Conservation (phyloP, 73 alveolate species). For the Stentor roeselii region DNA sequence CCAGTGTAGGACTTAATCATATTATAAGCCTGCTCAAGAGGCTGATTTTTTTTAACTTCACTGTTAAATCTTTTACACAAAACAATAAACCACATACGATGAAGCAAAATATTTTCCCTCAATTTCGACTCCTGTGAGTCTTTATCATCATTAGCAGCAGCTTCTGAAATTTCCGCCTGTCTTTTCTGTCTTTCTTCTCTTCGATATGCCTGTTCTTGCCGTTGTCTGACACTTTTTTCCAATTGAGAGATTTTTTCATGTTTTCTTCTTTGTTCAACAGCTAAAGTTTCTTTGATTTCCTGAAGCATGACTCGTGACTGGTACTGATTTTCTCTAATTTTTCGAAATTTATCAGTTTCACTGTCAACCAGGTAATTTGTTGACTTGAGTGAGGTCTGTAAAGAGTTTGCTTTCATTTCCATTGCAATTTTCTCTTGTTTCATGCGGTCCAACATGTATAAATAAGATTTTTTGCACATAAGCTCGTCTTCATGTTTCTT, state of each 20-base stretch:
- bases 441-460: conserved; percentile 52
- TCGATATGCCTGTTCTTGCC: conserved; percentile 58
- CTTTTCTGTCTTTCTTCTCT: conserved; percentile 58
- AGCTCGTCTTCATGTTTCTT: conserved; percentile 46
- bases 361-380: conserved; percentile 34
- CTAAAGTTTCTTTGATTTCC: conserved; percentile 41
- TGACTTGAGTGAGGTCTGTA: conserved; percentile 30
- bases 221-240: conserved; percentile 45
- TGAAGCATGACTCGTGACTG: conserved; percentile 52
- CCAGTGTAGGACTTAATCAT: conserved; percentile 65
- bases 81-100: conserved; percentile 52
- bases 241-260: conserved; percentile 57
- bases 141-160: conserved; percentile 72
- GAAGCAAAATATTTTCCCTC: conserved; percentile 57
- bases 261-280: conserved; percentile 48
- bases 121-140: conserved; percentile 60
- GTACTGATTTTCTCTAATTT: conserved; percentile 40
- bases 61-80: conserved; percentile 53
- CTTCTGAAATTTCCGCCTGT: conserved; percentile 62
- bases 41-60: conserved; percentile 50
- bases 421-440: conserved; percentile 49
- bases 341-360: conserved; percentile 45
- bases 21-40: conserved; percentile 62
- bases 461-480: conserved; percentile 34
- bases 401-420: conserved; percentile 35